Evolutionary conservation across 1,139 yeast genomes (phyloP).

Genomic region (Oligophagozyma castellii): DNA sequence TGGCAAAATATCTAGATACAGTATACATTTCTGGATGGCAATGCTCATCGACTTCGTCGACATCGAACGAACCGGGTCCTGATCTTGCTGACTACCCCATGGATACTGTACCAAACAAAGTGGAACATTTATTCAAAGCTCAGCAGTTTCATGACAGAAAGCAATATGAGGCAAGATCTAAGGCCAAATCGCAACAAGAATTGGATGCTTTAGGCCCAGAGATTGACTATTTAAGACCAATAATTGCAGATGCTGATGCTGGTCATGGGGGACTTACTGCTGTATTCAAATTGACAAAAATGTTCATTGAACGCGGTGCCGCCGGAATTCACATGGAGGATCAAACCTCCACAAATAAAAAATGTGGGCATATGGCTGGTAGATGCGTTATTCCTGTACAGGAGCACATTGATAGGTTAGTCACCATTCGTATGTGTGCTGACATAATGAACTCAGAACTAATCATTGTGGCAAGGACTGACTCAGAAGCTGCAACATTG

Average conservation of each 20-base stretch:
- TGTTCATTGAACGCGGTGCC: conserved; percentile 96
- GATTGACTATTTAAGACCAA: conserved; percentile 83
- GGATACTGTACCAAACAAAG: conserved; percentile 98
- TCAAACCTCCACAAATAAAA: conserved; percentile 97
- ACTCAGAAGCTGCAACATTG: conserved; percentile 93
- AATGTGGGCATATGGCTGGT: conserved; percentile 96
- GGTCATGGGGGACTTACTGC: conserved; percentile 99
- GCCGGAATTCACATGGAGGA: conserved; percentile 98
- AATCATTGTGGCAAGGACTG: conserved; percentile 86
- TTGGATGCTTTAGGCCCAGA: conserved; percentile 30
- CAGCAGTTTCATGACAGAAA: conserved; percentile 96
- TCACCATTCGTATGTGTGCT: conserved; percentile 91
- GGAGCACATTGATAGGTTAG: conserved; percentile 88
- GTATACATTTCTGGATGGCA: conserved; percentile 98
- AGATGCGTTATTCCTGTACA: conserved; percentile 95
- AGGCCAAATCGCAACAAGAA: conserved; percentile 38
- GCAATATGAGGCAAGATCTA: conserved; percentile 80
- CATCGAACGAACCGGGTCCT: conserved; percentile 95
- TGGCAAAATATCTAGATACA: conserved; percentile 90
- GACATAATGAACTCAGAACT: conserved; percentile 84
- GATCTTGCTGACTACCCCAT: conserved; percentile 97
- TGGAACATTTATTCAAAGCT: conserved; percentile 92
- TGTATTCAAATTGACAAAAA: conserved; percentile 84
- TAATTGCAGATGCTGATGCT: conserved; percentile 94
- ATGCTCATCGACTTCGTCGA: conserved; percentile 93